These are phyloP conservation scores for Claviceps sp. DNA, from an alignment of 2,329 filamentous ascomycete species.

Conservation along the genomic window DNA sequence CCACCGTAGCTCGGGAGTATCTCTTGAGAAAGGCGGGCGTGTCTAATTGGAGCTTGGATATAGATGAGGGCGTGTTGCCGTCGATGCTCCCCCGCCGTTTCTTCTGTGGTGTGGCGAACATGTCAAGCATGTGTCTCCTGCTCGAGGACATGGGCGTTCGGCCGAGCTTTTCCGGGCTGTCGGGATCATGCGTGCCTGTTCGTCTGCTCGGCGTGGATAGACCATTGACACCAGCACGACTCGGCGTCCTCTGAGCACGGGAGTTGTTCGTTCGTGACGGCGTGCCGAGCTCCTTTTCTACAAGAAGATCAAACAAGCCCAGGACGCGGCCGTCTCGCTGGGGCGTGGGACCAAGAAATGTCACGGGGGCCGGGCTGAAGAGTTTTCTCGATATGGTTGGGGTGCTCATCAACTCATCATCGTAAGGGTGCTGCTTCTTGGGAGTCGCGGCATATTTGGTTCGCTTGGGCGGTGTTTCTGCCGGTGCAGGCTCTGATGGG, in stretches of 20 bases:
- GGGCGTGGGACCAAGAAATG: slow-evolving; percentile 62
- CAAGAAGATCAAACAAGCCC: slow-evolving; percentile 61
- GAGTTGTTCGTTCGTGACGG: slow-evolving; percentile 30
- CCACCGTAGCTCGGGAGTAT: slow-evolving; percentile 33
- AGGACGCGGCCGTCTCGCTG: slow-evolving; percentile 66
- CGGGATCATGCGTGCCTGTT: slow-evolving; percentile 16
- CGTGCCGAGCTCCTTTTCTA: slow-evolving; percentile 34
- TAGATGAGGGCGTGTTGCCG: slow-evolving; percentile 33
- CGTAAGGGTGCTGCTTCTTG: slow-evolving; percentile 24
- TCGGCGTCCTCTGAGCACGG: slow-evolving; percentile 5
- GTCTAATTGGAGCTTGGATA: slow-evolving; percentile 44
- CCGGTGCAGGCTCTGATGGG: slow-evolving; percentile 20
- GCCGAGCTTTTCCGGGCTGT: slow-evolving; percentile 21
- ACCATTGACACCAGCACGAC: slow-evolving; percentile 15
- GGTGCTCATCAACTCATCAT: slow-evolving; percentile 34
- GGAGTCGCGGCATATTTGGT: slow-evolving; percentile 33
- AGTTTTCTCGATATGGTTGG: slow-evolving; percentile 44
- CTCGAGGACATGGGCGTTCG: slow-evolving; percentile 41
- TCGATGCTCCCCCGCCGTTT: slow-evolving; percentile 27
- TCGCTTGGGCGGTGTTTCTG: slow-evolving; percentile 39
- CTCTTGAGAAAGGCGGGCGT: slow-evolving; percentile 59
- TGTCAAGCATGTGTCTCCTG: slow-evolving; percentile 48
- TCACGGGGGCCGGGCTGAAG: slow-evolving; percentile 45
- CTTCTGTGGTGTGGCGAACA: slow-evolving; percentile 53
- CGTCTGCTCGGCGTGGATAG: slow-evolving; percentile 32